Base-by-base conservation (phyloP, 108 stramenopile species). In the Pseudonitzschia pungens region DNA sequence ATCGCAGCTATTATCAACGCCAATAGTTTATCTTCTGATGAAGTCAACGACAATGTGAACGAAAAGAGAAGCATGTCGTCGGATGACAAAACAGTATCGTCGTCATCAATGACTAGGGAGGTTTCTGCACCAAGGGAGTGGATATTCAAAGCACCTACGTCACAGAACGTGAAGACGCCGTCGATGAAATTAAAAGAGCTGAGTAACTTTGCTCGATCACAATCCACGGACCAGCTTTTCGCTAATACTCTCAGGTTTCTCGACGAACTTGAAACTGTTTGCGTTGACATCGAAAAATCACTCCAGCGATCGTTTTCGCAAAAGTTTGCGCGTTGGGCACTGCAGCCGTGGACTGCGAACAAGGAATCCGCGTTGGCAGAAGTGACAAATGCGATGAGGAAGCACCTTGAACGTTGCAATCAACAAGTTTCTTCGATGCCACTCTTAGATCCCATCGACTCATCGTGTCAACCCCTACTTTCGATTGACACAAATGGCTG, bases 241-340 rank as follows among this genome's bases (percentile, higher is more conserved):
- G 78, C 83, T 28, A 92, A 89, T 58, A 86, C 87, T 78, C 45
- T 79, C 5, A 73, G 71, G 65, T 91, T 94, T 70, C 52, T 92
- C 54, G 48, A 77, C 27, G 82, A 87, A 60, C 70, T 94, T 11
- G 89, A 92, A 64, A 82, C 54, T 21, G 86, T 90, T 15, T 91
- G 89, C 59, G 58, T 43, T 18, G 77, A 86, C 6, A 83, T 94
- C 44, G 88, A 94, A 74, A 75, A 79, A 28, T 89, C 85, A 50
- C 74, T 94, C 26, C 73, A 89, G 22, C 84, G 86, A 70, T 86
- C 89, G 0, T 82, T 94, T 50, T 73, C 83, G 44, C 91, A 91
- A 75, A 89, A 90, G 62, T 74, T 94, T 72, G 82, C 93, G 16
- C 88, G 90, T 45, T 94, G 90, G 89, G 93, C 91, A 18, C 54